Evolutionary conservation across 176 grass and related monocot genomes (phyloP), one percentile per base, ranked within the genome.

Genomic region (Pontederia paniculata): DNA sequence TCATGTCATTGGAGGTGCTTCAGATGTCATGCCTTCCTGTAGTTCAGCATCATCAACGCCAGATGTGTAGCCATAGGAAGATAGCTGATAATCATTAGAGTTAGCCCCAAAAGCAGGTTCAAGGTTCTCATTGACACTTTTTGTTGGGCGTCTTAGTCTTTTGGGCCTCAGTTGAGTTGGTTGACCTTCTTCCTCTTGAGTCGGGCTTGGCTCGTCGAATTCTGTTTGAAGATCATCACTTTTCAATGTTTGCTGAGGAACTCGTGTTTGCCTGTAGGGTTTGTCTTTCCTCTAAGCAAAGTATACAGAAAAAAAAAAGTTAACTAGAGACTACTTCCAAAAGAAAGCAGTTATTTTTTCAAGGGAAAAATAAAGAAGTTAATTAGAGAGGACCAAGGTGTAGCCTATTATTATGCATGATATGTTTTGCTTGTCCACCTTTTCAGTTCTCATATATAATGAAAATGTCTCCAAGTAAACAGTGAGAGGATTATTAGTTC

Each of bases 111-210:
- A 5, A 1, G 31, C 57, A 62, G 69, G 57, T 61, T 63, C 78
- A 50, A 74, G 19, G 56, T 91, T 84, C 42, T 85, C 87, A 44
- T 63, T 53, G 11, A 52, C 48, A 15, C 63, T 82, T 66, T 78
- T 93, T 37, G 68, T 70, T 41, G 79, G 57, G 58, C 79, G 84
- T 69, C 79, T 98, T 18, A 73, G 69, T 75, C 87, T 82, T 85
- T 98, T 98, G 72, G 80, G 83, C 67, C 75, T 88, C 9, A 55
- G 49, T 51, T 81, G 70, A 0, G 46, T 45, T 20, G 37, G 59
- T 31, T 74, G 70, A 56, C 83, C 75, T 62, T 70, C 78, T 54
- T 93, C 81, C 25, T 84, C 65, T 48, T 70, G 60, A 20, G 14
- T 37, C 23, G 72, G 67, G 52, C 8, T 69, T 2, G 69, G 47